These are phyloP conservation scores for Alternaria conjuncta DNA, from an alignment of 2,329 filamentous ascomycete genomes.

Conservation along the genomic window DNA sequence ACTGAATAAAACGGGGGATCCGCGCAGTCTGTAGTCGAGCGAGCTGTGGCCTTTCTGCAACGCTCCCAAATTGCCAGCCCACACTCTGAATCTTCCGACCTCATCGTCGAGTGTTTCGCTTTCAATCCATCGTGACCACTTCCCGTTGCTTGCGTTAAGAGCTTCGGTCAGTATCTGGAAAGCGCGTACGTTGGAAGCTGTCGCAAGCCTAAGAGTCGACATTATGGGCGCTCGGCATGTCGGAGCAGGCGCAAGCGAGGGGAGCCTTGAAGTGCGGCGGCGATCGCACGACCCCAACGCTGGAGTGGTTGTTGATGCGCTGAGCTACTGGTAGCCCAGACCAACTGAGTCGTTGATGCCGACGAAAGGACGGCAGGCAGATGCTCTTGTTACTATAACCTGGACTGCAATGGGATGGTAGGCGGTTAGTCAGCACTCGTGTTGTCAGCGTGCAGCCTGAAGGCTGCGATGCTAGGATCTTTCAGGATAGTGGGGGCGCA, in stretches of 20 bases:
- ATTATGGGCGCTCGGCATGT: slow-evolving; percentile 20
- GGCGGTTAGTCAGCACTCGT: slow-evolving; percentile 3
- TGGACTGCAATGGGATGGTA: neutral
- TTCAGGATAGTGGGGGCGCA: slow-evolving; percentile 16
- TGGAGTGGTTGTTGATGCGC: neutral
- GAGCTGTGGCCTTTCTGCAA: slow-evolving; percentile 47
- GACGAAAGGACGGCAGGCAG: neutral
- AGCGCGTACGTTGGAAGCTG: slow-evolving; percentile 37
- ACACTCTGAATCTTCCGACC: slow-evolving; percentile 46
- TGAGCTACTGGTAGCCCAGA: neutral
- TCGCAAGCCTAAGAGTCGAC: slow-evolving; percentile 37
- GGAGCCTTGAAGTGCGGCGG: neutral
- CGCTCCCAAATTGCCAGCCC: slow-evolving; percentile 45
- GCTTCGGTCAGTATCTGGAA: slow-evolving; percentile 35
- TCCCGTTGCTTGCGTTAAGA: slow-evolving; percentile 21
- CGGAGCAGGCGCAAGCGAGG: slow-evolving; percentile 2
- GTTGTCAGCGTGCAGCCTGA: neutral
- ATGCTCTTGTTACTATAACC: slow-evolving; percentile 4
- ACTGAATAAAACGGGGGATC: slow-evolving; percentile 41
- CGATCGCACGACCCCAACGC: neutral
- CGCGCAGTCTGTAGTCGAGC: slow-evolving; percentile 47
- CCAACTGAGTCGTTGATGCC: neutral
- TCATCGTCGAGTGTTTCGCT: slow-evolving; percentile 44
- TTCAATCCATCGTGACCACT: slow-evolving; percentile 27
- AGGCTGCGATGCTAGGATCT: slow-evolving; percentile 5